phyloP scores from a whole-genome alignment of 768 basidiomycete genomes.

The Rhizopogon sp. region DNA sequence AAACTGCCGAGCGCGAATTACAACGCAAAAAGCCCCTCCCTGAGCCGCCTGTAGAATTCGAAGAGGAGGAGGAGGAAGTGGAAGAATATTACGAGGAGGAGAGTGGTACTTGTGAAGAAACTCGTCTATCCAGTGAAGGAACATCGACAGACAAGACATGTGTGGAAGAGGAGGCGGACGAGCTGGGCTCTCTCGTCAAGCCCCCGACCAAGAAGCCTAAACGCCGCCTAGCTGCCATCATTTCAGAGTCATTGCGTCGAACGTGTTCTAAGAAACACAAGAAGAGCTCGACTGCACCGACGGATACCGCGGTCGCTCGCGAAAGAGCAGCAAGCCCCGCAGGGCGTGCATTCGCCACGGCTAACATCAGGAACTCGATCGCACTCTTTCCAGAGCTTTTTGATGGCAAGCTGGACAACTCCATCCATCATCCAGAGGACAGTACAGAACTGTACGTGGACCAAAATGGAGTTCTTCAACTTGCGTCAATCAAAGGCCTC shows the following conservation, averaged over 20 bases:
- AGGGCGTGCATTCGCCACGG: conserved; percentile 20
- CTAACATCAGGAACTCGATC: conserved; percentile 22
- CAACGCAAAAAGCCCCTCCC: conserved; percentile 24
- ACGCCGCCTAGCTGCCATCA: conserved; percentile 11
- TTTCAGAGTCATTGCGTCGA: conserved; percentile 4
- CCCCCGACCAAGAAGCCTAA: not conserved
- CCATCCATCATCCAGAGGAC: conserved; percentile 27
- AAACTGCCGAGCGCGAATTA: conserved; percentile 22
- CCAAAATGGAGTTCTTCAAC: conserved; percentile 22
- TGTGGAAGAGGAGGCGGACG: not conserved
- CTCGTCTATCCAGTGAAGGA: not conserved
- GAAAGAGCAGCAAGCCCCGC: not conserved
- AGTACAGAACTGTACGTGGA: conserved; percentile 24
- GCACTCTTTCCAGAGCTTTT: conserved; percentile 22
- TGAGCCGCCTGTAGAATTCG: conserved; percentile 10
- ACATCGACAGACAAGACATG: not conserved
- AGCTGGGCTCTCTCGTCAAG: not conserved
- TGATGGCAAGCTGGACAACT: conserved; percentile 21
- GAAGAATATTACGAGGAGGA: not conserved
- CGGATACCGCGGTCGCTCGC: not conserved
- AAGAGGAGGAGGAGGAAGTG: not conserved
- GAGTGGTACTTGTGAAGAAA: not conserved
- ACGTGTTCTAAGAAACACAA: too few relatives aligned
- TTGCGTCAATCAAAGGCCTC: conserved; percentile 36
- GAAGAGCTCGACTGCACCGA: not conserved